phyloP scores from a whole-genome alignment of 495 filamentous ascomycete species.

The Copromyces sp. region DNA sequence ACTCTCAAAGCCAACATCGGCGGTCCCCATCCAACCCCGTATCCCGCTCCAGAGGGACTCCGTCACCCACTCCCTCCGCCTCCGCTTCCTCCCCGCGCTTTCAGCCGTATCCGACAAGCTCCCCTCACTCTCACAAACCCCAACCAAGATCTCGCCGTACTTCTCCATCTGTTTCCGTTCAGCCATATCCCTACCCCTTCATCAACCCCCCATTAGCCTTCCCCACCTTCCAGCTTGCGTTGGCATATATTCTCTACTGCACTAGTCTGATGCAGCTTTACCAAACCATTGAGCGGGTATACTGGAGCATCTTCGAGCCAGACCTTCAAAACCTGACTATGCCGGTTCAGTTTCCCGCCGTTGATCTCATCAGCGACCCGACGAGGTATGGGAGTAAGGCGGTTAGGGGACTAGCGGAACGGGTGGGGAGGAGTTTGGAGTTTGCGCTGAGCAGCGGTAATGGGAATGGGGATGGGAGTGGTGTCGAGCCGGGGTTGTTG shows the following conservation, averaged over 20 bases:
- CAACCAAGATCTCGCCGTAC: conserved; percentile 16
- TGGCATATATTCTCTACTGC: conserved; percentile 34
- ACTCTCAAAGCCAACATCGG: not conserved
- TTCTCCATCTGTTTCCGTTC: not conserved
- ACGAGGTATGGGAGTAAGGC: conserved; percentile 12
- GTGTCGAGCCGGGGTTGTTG: conserved; percentile 32
- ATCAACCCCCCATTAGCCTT: conserved; percentile 19
- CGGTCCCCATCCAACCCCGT: not conserved
- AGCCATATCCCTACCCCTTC: not conserved
- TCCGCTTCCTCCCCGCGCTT: not conserved
- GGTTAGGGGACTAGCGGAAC: conserved; percentile 21
- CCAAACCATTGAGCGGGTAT: conserved; percentile 26
- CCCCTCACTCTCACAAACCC: conserved; percentile 11
- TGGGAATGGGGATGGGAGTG: not conserved
- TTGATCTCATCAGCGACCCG: not conserved
- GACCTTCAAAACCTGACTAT: no score
- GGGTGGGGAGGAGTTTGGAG: conserved; percentile 31
- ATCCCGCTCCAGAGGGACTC: not conserved
- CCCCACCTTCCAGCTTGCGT: conserved; percentile 18
- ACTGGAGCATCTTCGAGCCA: conserved; percentile 27
- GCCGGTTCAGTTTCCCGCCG: not conserved
- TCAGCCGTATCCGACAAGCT: not conserved
- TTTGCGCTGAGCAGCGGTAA: conserved; percentile 18
- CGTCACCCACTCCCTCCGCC: not conserved
- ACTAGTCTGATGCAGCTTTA: conserved; percentile 28